A percentile compares a stretch with the other conserved stretches of the same genome.
Conservation (phyloP, 306 rosid species). For the Myrica gale region DNA sequence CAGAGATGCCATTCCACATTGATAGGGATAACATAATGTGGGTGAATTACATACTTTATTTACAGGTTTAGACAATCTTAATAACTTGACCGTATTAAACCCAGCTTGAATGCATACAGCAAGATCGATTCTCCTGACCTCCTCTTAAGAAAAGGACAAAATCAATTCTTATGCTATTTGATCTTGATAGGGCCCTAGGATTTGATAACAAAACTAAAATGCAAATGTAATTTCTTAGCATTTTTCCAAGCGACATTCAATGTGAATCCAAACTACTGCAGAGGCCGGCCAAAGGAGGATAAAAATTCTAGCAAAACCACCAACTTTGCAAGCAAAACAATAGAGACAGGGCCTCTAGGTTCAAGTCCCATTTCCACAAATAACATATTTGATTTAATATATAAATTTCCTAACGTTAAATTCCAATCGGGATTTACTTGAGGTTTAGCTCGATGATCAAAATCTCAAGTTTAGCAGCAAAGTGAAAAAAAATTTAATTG, state of each 20-base stretch:
- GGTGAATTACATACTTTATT: background rate
- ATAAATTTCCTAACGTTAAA: background rate
- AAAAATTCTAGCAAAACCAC: background rate
- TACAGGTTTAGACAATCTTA: background rate
- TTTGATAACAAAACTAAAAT: no score
- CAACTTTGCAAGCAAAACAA: background rate
- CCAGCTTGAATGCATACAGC: background rate
- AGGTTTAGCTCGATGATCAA: background rate
- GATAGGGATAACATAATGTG: background rate
- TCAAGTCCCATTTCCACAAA: background rate
- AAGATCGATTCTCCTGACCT: background rate
- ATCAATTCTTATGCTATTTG: background rate
- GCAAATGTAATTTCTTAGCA: background rate
- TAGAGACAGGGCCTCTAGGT: background rate
- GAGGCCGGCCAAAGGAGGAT: background rate
- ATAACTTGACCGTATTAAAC: background rate
- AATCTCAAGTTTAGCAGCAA: conserved; percentile 1
- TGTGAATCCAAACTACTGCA: background rate
- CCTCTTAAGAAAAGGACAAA: background rate
- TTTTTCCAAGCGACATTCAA: background rate
- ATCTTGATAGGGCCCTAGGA: background rate
- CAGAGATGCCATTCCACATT: background rate
- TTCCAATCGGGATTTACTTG: background rate
- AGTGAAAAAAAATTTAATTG: background rate
- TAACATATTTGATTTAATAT: background rate